phyloP scores from a whole-genome alignment of 2,329 filamentous ascomycete genomes.

The Nakataea oryzae region DNA sequence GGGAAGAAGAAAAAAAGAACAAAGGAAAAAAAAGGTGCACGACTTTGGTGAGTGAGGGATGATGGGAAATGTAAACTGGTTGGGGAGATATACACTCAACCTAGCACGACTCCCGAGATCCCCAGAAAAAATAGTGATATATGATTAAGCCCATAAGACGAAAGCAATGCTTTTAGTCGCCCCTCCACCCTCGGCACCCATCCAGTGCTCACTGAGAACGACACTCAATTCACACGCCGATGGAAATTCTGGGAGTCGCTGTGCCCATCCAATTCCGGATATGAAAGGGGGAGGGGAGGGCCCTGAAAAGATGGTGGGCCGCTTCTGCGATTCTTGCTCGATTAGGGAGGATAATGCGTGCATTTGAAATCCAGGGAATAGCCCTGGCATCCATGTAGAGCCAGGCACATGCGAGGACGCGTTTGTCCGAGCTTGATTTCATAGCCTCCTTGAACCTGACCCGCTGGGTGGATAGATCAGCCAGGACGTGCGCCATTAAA shows the following conservation, averaged over 20 bases:
- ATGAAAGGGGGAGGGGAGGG: background rate
- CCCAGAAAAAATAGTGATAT: background rate
- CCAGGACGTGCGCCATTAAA: background rate
- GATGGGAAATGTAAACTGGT: background rate
- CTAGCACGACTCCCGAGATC: background rate
- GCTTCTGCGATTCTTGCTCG: background rate
- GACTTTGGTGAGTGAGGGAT: background rate
- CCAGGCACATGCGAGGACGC: background rate
- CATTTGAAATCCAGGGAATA: background rate
- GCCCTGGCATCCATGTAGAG: background rate
- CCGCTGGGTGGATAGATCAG: background rate
- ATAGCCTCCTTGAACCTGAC: background rate
- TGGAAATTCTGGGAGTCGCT: background rate
- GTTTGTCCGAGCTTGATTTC: background rate
- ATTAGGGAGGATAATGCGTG: background rate
- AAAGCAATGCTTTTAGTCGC: background rate
- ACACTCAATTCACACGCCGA: background rate
- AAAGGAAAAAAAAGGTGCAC: background rate
- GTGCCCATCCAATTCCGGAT: background rate
- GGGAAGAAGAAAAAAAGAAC: background rate
- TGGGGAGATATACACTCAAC: no score
- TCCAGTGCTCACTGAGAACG: background rate
- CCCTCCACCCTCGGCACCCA: background rate
- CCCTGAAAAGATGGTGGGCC: background rate
- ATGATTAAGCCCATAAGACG: background rate